phyloP scores from a whole-genome alignment of 2,329 filamentous ascomycete species.

The Colletotrichum lini region DNA sequence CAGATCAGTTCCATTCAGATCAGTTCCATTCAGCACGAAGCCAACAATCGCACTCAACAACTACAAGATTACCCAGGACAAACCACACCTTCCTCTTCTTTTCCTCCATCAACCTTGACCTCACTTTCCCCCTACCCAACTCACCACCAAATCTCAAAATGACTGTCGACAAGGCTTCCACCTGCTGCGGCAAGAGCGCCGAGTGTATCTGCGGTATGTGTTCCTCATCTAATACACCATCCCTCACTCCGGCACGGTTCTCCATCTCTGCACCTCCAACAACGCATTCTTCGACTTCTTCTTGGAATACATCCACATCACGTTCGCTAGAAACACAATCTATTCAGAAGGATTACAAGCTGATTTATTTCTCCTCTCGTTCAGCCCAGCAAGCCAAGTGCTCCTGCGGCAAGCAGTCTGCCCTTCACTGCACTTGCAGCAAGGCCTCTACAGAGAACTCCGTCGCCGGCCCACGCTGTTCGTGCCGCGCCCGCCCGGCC shows the following conservation, averaged over 20 bases:
- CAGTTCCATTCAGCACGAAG: constrained; percentile 2
- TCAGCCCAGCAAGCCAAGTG: constrained; percentile 78
- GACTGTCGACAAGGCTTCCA: constrained; percentile 58
- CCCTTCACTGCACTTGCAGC: constrained; percentile 88
- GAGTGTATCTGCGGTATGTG: constrained; percentile 72
- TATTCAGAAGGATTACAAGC: constrained; percentile 8
- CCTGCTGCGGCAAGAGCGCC: constrained; percentile 69
- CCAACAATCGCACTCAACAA: not conserved
- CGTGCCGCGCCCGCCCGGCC: constrained; percentile 84
- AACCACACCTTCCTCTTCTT: not conserved
- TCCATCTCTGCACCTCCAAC: not conserved
- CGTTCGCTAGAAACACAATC: constrained; percentile 19
- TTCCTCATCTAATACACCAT: constrained; percentile 8
- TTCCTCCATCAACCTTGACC: not conserved
- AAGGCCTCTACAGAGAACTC: constrained; percentile 84
- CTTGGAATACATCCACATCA: not conserved
- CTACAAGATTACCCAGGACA: not conserved
- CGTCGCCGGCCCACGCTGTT: constrained; percentile 81
- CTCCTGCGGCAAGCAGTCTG: constrained; percentile 91
- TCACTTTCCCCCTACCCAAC: not conserved
- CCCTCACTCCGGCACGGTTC: constrained; percentile 11
- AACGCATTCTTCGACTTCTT: not conserved
- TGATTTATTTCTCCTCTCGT: constrained; percentile 15
- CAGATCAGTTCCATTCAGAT: constrained; percentile 1
- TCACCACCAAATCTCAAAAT: constrained; percentile 46